Evolutionary conservation across 176 grass and related monocot genomes (phyloP).

Genomic region (Hsuehochloa calcarea): DNA sequence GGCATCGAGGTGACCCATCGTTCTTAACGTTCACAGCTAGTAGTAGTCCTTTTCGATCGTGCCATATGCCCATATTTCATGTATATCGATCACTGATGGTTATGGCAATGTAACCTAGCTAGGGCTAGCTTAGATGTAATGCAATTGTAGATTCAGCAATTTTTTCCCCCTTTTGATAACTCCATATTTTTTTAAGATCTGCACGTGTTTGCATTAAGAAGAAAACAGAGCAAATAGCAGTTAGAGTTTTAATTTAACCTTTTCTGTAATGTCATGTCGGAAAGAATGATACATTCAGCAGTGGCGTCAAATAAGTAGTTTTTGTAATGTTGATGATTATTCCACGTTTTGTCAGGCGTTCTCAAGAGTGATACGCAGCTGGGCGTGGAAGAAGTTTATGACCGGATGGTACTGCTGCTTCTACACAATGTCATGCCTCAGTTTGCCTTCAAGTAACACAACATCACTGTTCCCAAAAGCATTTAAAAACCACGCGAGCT

Average conservation of each 20-base stretch:
- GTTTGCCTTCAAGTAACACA: not conserved
- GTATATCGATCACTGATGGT: too few species aligned
- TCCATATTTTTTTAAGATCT: not conserved
- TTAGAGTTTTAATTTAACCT: too few species aligned
- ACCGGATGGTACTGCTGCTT: conserved; percentile 51
- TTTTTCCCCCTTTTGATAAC: not conserved
- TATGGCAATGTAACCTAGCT: too few species aligned
- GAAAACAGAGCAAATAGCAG: too few species aligned
- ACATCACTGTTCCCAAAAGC: too few species aligned
- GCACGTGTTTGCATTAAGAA: too few species aligned
- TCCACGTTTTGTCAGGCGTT: conserved; percentile 37
- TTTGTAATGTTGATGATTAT: not conserved
- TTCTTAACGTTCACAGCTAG: not conserved
- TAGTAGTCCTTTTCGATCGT: too few species aligned
- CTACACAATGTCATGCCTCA: not conserved
- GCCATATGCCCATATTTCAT: too few species aligned
- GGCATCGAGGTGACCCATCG: conserved; percentile 28
- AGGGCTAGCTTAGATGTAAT: not conserved
- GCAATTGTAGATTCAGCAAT: not conserved
- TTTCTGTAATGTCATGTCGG: not conserved
- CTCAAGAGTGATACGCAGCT: conserved; percentile 61
- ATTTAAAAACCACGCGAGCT: not conserved
- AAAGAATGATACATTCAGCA: not conserved
- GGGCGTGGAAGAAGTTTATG: conserved; percentile 75
- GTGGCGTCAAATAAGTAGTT: not conserved